These are phyloP conservation scores for Fusarium sp. DNA, from an alignment of 2,329 filamentous ascomycete genomes.

Conservation along the genomic window DNA sequence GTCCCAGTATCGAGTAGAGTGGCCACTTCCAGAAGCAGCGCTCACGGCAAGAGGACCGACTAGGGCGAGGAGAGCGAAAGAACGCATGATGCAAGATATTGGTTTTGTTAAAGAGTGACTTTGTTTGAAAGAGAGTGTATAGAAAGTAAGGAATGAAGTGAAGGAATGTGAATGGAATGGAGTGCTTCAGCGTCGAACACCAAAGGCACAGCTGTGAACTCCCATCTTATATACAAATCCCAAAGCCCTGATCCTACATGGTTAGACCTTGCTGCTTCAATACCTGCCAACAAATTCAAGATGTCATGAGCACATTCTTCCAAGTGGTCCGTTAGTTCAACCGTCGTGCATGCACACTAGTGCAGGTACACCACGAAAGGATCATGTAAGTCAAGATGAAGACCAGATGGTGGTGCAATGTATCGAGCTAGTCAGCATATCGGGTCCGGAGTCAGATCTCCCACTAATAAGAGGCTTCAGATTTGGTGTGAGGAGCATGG, in stretches of 20 bases:
- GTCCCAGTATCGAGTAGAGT: conserved; percentile 64
- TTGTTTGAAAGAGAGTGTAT: conserved; percentile 32
- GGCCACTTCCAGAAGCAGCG: conserved; percentile 46
- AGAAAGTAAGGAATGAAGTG: conserved; percentile 25
- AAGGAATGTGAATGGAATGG: conserved; percentile 26
- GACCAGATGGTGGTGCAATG: conserved; percentile 37
- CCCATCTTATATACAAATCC: conserved; percentile 31
- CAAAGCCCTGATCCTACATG: not conserved
- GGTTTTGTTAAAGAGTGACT: conserved; percentile 25
- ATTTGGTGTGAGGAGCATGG: conserved; percentile 38
- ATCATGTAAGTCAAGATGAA: conserved; percentile 22
- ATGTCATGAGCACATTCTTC: conserved; percentile 27
- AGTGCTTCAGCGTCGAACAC: conserved; percentile 10
- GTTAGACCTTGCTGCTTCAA: conserved; percentile 3
- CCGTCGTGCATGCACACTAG: conserved; percentile 14
- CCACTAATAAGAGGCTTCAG: conserved; percentile 40
- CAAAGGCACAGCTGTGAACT: not conserved
- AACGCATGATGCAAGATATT: conserved; percentile 38
- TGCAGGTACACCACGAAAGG: conserved; percentile 19
- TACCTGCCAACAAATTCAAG: not conserved
- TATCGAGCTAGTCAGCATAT: conserved; percentile 33
- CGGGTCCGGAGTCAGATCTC: conserved; percentile 37
- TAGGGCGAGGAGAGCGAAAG: conserved; percentile 41
- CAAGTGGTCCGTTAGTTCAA: conserved; percentile 27
- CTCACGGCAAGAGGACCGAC: conserved; percentile 39